Base-by-base conservation (phyloP, 371 early-diverging fungal species). In the Syncephalastrum contaminatum region DNA sequence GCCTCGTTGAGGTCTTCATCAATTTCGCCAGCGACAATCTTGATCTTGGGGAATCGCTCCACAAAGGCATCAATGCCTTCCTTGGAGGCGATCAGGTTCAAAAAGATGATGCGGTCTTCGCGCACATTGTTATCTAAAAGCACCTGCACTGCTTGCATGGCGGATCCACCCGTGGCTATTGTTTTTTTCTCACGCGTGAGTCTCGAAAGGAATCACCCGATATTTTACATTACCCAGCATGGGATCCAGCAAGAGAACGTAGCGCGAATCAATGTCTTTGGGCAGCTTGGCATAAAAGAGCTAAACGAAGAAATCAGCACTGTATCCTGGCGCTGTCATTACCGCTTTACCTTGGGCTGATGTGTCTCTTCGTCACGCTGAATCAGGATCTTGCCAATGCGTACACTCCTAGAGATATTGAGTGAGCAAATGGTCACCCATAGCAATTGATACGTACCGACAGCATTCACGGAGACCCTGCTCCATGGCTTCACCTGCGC, bases 311-410 rank as follows among this genome's bases (percentile, higher is more conserved):
- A 22, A 15, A 40, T 42, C 39, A 60, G 20, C 5, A 24, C 24
- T 21, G 46, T 30, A 25, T 25, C 25, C 25, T 25, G 4, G 25
- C 5, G 5, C 25, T 25, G 25, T 5, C 25, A 5, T 5, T 25
- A 5, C 25, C 25, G 5, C 22, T 25, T 56, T 70, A 85, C 84
- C 73, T 90, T 89, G 20, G 96, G 92, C 67, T 83, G 67, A 21
- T 92, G 93, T 2, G 96, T 96, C 67, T 91, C 91, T 77, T 95
- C 95, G 63, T 96, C 93, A 55, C 95, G 84, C 72, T 96, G 96
- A 60, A 96, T 96, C 63, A 96, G 66, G 43, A 96, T 94, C 72
- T 95, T 95, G 56, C 96, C 96, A 51, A 96, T 95, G 48, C 95
- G 79, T 16, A 94, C 94, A 63, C 89, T 85, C 66, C 88, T 81